Evolutionary conservation across 257 asterid genomes (phyloP).

Genomic region (Eustoma russellianum): DNA sequence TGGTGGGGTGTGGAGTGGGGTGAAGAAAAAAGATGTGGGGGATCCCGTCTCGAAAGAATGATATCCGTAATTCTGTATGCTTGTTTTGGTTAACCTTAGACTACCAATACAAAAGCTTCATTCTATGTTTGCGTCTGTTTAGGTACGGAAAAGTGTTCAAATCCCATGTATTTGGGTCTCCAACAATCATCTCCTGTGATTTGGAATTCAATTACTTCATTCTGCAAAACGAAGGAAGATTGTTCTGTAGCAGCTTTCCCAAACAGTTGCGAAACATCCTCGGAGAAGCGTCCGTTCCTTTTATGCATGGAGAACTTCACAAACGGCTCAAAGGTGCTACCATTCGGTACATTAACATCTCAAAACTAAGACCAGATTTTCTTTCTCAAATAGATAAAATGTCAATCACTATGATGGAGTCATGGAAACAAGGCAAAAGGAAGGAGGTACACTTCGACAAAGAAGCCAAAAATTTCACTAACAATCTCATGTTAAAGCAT

Average conservation of each 20-base stretch:
- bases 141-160: conserved; percentile 63
- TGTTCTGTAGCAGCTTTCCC: conserved; percentile 53
- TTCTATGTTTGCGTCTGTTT: background rate
- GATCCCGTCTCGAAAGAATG: too few species aligned
- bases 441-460: conserved; percentile 26
- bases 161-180: conserved; percentile 57
- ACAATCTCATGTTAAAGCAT: conserved; percentile 41
- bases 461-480: conserved; percentile 54
- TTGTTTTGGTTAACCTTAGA: too few species aligned
- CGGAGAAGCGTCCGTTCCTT: conserved; percentile 47
- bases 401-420: conserved; percentile 17
- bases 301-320: conserved; percentile 49
- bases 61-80: too few species aligned
- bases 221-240: conserved; percentile 60
- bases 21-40: too few species aligned
- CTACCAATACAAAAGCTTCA: too few species aligned
- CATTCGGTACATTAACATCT: conserved; percentile 29
- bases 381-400: conserved; percentile 24
- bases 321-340: conserved; percentile 41
- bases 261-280: conserved; percentile 50
- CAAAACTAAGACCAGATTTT: conserved; percentile 32
- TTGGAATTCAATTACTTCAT: conserved; percentile 43
- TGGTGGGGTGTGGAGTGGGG: too few species aligned
- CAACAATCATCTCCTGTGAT: conserved; percentile 71
- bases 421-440: conserved; percentile 19